Percentiles rank a stretch among this genome's conserved stretches.
Conservation (phyloP, 768 basidiomycete species). For the Russula sp. region DNA sequence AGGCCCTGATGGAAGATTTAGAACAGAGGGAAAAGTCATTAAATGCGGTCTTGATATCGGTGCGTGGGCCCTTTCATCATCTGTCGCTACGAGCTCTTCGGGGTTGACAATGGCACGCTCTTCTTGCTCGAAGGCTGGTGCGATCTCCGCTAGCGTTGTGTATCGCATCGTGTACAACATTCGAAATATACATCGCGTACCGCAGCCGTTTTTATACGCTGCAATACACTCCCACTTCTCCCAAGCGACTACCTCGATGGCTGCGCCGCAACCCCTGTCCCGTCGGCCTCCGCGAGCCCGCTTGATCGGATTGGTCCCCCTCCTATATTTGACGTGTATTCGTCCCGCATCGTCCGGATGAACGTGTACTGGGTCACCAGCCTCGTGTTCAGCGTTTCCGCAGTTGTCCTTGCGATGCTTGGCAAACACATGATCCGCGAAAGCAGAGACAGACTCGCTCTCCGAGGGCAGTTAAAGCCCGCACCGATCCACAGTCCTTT, state of each 20-base stretch:
- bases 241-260: neutral
- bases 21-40: neutral
- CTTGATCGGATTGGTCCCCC: neutral
- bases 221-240: neutral
- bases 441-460: neutral
- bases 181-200: neutral
- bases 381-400: conserved; percentile 5
- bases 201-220: neutral
- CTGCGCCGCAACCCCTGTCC: neutral
- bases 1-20: neutral
- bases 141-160: neutral
- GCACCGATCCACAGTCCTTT: neutral
- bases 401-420: neutral
- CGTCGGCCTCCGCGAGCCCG: neutral
- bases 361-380: conserved; percentile 9
- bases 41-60: neutral
- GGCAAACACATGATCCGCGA: neutral
- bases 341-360: neutral
- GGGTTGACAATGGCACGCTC: neutral
- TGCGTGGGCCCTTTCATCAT: neutral
- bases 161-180: neutral
- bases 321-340: neutral
- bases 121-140: neutral
- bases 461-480: neutral
- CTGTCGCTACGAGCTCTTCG: no score